phyloP scores from a whole-genome alignment of 2,329 filamentous ascomycete species.

The Fusarium sp. region DNA sequence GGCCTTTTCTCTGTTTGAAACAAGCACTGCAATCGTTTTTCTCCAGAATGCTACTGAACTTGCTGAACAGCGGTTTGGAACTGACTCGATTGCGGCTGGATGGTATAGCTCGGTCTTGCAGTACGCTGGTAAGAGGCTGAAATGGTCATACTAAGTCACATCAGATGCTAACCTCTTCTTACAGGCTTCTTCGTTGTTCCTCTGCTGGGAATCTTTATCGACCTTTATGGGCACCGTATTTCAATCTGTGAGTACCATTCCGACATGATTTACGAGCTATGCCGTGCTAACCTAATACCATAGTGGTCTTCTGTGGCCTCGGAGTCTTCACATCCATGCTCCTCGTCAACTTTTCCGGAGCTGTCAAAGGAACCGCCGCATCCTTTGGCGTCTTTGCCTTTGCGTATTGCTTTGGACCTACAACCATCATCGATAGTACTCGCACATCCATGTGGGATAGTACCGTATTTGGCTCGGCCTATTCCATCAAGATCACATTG shows the following conservation, averaged over 20 bases:
- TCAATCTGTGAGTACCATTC: constrained; percentile 50
- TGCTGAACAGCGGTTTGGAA: constrained; percentile 66
- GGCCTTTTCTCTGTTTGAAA: constrained; percentile 66
- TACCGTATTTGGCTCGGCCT: constrained; percentile 67
- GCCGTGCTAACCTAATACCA: background rate
- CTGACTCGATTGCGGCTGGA: constrained; percentile 62
- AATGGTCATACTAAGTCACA: background rate
- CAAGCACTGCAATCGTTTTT: constrained; percentile 64
- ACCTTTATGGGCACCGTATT: constrained; percentile 63
- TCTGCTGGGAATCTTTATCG: constrained; percentile 63
- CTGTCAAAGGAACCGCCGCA: constrained; percentile 62
- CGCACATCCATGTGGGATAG: constrained; percentile 68
- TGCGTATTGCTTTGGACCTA: constrained; percentile 63
- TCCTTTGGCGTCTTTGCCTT: constrained; percentile 69
- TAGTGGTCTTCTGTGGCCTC: constrained; percentile 58
- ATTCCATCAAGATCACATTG: constrained; percentile 67
- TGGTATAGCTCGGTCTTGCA: constrained; percentile 68
- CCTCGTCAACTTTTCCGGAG: constrained; percentile 61
- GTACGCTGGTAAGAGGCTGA: constrained; percentile 47
- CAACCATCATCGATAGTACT: constrained; percentile 68
- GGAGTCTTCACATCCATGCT: constrained; percentile 64
- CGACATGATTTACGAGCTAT: background rate
- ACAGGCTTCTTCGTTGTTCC: constrained; percentile 66
- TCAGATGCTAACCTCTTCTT: background rate
- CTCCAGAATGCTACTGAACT: constrained; percentile 68